Percentiles rank a stretch among this genome's conserved stretches.
phyloP scores from a whole-genome alignment of 1,139 yeast species.

The Saccharomyces hybrid region DNA sequence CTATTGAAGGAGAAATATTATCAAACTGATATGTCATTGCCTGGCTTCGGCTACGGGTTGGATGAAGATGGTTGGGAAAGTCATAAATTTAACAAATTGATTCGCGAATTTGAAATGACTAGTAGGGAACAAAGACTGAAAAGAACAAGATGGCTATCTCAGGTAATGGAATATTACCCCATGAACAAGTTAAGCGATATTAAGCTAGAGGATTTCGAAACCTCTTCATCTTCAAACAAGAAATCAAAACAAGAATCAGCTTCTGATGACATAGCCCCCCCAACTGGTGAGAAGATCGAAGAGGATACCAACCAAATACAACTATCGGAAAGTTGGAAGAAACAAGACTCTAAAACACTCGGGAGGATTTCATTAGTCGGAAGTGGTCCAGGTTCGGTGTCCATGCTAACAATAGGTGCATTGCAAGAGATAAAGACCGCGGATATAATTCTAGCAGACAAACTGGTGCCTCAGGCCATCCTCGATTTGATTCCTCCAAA shows the following conservation, averaged over 20 bases:
- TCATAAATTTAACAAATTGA: slow-evolving; percentile 51
- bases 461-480: slow-evolving; percentile 84
- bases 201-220: slow-evolving; percentile 22
- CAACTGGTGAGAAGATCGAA: neutral
- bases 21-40: slow-evolving; percentile 13
- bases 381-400: slow-evolving; percentile 88
- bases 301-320: neutral
- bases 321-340: neutral
- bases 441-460: slow-evolving; percentile 81
- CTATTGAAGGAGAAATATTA: slow-evolving; percentile 16
- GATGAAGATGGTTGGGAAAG: slow-evolving; percentile 68
- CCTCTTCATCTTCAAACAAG: slow-evolving; percentile 4
- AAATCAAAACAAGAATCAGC: neutral
- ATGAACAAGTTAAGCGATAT: slow-evolving; percentile 47
- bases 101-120: slow-evolving; percentile 52
- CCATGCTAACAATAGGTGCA: slow-evolving; percentile 81
- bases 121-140: slow-evolving; percentile 47
- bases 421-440: slow-evolving; percentile 72
- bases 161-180: slow-evolving; percentile 88
- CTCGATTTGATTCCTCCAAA: slow-evolving; percentile 68
- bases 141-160: slow-evolving; percentile 79
- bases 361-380: slow-evolving; percentile 80
- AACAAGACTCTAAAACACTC: slow-evolving; percentile 8
- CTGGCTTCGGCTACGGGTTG: slow-evolving; percentile 41
- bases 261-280: neutral